Conservation (phyloP, 352 stramenopile species). For the Globisporangium ultimum region DNA sequence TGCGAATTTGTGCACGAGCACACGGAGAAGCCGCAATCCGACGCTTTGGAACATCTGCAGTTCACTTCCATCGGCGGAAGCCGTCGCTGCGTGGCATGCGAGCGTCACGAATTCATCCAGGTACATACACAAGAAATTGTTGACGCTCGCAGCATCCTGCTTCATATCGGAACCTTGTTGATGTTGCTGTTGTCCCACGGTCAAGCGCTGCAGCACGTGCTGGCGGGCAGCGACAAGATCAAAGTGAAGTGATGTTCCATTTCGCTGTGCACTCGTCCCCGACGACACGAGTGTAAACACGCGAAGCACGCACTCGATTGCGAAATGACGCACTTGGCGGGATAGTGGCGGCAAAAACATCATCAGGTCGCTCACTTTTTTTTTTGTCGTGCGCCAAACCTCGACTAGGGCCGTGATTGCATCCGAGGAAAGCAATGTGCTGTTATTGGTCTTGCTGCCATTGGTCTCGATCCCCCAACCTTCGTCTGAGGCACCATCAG, state of each 20-base stretch:
- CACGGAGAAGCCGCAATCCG: slow-evolving; percentile 62
- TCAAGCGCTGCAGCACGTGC: slow-evolving; percentile 41
- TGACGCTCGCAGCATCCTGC: slow-evolving; percentile 12
- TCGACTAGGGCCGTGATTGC: slow-evolving; percentile 54
- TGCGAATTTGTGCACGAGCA: slow-evolving; percentile 61
- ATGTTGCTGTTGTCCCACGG: background rate
- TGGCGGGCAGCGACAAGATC: slow-evolving; percentile 52
- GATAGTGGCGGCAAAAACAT: slow-evolving; percentile 60
- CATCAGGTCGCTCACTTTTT: slow-evolving; percentile 55
- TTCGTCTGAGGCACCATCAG: background rate
- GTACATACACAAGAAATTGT: slow-evolving; percentile 86
- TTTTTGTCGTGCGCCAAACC: slow-evolving; percentile 73
- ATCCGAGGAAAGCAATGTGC: slow-evolving; percentile 28
- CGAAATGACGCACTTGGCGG: slow-evolving; percentile 74
- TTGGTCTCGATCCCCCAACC: background rate
- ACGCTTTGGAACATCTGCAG: slow-evolving; percentile 76
- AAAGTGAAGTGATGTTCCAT: slow-evolving; percentile 54
- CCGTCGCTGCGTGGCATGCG: slow-evolving; percentile 69
- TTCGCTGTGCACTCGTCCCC: slow-evolving; percentile 9
- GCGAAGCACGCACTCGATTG: slow-evolving; percentile 69
- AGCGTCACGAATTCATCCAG: slow-evolving; percentile 86
- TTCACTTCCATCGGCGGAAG: slow-evolving; percentile 67
- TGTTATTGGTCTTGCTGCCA: slow-evolving; percentile 8
- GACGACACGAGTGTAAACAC: slow-evolving; percentile 61
- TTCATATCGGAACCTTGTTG: too few species aligned